Percentiles rank a stretch among this genome's conserved stretches.
These are phyloP conservation scores for Aspergillus aculeatinus DNA, from an alignment of 2,329 filamentous ascomycete species.

Conservation along the genomic window DNA sequence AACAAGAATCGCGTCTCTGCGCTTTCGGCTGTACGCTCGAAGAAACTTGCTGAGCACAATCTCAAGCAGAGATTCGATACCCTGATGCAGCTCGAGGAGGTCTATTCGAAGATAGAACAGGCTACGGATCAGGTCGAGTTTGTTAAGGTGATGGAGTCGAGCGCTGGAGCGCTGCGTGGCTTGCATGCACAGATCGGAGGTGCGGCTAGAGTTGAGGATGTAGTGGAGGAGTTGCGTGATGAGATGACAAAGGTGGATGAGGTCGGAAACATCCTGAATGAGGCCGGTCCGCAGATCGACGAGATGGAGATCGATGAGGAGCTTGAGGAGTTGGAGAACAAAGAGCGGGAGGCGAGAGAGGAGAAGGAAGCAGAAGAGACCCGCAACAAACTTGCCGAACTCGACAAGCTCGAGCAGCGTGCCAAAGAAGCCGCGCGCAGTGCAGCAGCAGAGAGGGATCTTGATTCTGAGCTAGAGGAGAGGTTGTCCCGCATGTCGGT, in stretches of 20 bases:
- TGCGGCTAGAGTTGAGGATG: slow-evolving; percentile 69
- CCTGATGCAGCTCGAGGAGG: slow-evolving; percentile 77
- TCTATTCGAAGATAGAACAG: slow-evolving; percentile 79
- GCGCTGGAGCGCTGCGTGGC: slow-evolving; percentile 67
- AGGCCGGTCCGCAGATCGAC: slow-evolving; percentile 62
- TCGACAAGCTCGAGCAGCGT: slow-evolving; percentile 43
- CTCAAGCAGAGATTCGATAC: slow-evolving; percentile 71
- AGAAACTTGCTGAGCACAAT: slow-evolving; percentile 75
- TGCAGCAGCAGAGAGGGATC: slow-evolving; percentile 24
- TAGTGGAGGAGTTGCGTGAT: slow-evolving; percentile 72
- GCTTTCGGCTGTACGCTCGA: slow-evolving; percentile 74
- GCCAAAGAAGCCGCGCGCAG: slow-evolving; percentile 41
- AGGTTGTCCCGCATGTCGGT: slow-evolving; percentile 45
- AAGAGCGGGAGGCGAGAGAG: slow-evolving; percentile 50
- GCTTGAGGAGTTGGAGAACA: slow-evolving; percentile 70
- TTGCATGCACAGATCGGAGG: slow-evolving; percentile 79
- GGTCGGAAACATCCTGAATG: slow-evolving; percentile 72
- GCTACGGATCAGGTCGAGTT: slow-evolving; percentile 82
- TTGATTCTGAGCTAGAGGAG: slow-evolving; percentile 37
- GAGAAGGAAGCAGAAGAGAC: slow-evolving; percentile 53
- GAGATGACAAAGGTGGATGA: slow-evolving; percentile 83
- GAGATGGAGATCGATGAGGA: slow-evolving; percentile 86
- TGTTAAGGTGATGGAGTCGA: slow-evolving; percentile 77
- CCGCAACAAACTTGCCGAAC: slow-evolving; percentile 50
- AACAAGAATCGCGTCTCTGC: slow-evolving; percentile 74